Base-by-base conservation (phyloP, 1,139 yeast genomes). In the Yamadazyma blattariae region DNA sequence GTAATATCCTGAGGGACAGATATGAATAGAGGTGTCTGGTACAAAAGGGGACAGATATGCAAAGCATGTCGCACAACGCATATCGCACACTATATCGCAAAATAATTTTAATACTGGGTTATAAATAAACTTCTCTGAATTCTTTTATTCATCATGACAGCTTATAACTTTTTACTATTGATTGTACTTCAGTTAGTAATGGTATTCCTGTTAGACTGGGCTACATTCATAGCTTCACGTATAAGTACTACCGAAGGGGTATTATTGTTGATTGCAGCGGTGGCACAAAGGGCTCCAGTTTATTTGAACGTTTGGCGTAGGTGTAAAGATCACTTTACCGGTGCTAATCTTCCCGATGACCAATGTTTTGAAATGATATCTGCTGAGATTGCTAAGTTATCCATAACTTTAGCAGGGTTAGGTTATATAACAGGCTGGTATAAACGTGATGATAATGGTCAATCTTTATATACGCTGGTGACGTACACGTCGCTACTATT, bases 391-490 rank as follows among this genome's bases (percentile, higher is more conserved):
- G 28, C 28, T 14, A 29, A 22, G 26, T 22, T 29, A 22, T 29
- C 31, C 13, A 8, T 29, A 22, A 22, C 31, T 29, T 29, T 29
- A 11, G 31, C 31, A 15, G 31, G 26, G 12, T 22, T 29, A 20
- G 26, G 31, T 16, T 29, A 29, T 29, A 29, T 29, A 21, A 29
- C 21, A 6, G 25, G 31, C 8, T 29, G 31, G 31, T 29, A 22
- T 22, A 29, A 22, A 22, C 31, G 31, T 29, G 30, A 27, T 19
- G 23, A 19, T 27, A 19, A 12, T 19, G 23, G 23, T 11, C 25
- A 21, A 29, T 16, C 26, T n/a, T n/a, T 29, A n/a, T 29, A 22
- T 29, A 29, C 26, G 31, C 26, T 29, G n/a, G 31, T 29, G 26
- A 29, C 31, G 25, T 29, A 29, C 31, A 29, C 26, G 4, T 29